Evolutionary conservation across 2,329 filamentous ascomycete genomes (phyloP), one percentile per base, ranked within the genome.

Genomic region (Aureobasidium subglaciale): DNA sequence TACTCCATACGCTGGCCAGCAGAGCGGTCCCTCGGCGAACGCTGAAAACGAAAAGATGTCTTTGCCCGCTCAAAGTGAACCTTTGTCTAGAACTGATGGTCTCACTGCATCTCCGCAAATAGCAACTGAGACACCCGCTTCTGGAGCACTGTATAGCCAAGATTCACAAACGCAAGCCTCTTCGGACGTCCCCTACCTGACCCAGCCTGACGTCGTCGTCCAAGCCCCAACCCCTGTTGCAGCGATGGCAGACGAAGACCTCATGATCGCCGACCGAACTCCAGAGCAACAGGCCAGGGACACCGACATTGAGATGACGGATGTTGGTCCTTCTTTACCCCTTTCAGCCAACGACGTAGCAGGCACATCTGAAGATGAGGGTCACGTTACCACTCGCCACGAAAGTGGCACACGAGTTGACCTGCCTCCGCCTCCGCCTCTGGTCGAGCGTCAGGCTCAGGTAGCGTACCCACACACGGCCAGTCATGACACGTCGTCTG

Each of bases 271-370:
- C 67, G 64, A 80, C 68, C 63, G 73, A 69, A 79, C 76, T 13
- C 70, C 74, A 24, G 67, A 75, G 57, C 76, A 78, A 60, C 69
- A 73, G 57, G 65, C 71, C 48, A 64, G 68, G 4, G 81, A 84
- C 61, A 78, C 71, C 52, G 78, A 82, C 60, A 74, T 85, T 55
- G 78, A 84, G 55, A 88, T 89, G 82, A 76, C 78, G 32, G 86
- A 88, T 68, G 77, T 75, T 7, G 64, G 64, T 5, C 68, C 74
- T 25, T 67, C 71, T 30, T 64, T 78, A 38, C 78, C 80, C 27
- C 68, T 78, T 38, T 73, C 78, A n/a, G 64, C 70, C 34, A 74
- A 77, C 37, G 78, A 82, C 52, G 72, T 81, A 16, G 68, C 71
- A 22, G 53, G 53, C 13, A 67, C 74, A 46, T 68, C 73, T 34